phyloP scores from a whole-genome alignment of 345 rosid species.

The Firmiana major region DNA sequence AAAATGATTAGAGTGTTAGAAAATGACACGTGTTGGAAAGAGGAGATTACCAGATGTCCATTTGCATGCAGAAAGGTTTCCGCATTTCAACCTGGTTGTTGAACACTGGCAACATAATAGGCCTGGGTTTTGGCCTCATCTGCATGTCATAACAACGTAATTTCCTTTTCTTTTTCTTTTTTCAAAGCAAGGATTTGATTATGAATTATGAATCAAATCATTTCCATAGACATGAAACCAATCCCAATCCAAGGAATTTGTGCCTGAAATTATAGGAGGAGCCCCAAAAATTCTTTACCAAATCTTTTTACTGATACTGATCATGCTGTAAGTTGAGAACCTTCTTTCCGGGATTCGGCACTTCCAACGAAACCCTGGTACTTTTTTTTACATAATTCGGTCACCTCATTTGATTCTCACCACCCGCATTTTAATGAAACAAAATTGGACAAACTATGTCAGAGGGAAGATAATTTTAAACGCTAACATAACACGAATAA shows the following conservation, averaged over 20 bases:
- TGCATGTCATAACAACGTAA: background rate
- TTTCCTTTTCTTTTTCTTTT: too few species aligned
- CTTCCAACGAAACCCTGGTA: background rate
- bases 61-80: constrained; percentile 12
- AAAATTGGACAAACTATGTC: too few species aligned
- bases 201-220: background rate
- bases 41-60: too few species aligned
- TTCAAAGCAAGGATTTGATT: background rate
- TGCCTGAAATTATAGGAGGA: background rate
- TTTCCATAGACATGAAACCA: background rate
- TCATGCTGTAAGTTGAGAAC: background rate
- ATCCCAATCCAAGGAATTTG: background rate
- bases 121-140: background rate
- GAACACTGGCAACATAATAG: background rate
- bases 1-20: background rate
- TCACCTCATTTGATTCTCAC: too few species aligned
- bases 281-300: background rate
- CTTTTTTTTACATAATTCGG: too few species aligned
- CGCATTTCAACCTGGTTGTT: constrained; percentile 9
- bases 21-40: too few species aligned
- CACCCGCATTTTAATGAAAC: too few species aligned
- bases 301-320: too few species aligned
- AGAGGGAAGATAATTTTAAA: too few species aligned
- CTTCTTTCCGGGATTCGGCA: background rate
- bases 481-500: too few species aligned